Conservation (phyloP, 1,284 basidiomycete genomes). For the Boletellus deceptivus region DNA sequence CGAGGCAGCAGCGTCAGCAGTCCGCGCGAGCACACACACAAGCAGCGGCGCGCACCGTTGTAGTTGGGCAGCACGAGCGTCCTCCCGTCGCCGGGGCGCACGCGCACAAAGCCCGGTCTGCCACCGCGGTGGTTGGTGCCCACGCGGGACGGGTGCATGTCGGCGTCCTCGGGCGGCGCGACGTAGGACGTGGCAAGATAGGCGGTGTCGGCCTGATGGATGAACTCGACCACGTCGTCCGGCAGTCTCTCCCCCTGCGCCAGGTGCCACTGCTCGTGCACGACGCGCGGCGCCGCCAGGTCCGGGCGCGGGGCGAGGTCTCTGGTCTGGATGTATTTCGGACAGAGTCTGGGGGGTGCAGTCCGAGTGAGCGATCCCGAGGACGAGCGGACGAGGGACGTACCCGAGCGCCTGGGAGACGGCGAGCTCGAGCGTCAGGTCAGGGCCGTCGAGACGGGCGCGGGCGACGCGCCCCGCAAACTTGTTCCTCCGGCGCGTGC, state of each 20-base stretch:
- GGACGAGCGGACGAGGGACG: no score
- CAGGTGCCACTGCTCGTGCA: neutral
- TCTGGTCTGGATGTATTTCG: neutral
- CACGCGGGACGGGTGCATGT: neutral
- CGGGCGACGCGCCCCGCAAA: neutral
- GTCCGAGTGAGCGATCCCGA: no score
- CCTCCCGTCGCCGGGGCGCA: neutral
- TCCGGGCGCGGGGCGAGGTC: neutral
- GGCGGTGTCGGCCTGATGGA: neutral
- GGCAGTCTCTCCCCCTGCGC: neutral
- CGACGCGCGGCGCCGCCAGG: neutral
- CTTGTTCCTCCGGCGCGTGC: neutral
- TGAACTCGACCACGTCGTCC: neutral
- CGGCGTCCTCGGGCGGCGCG: neutral
- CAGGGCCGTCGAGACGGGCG: neutral
- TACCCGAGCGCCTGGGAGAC: neutral
- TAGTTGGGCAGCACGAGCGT: neutral
- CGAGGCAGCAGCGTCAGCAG: neutral
- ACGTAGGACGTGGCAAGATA: neutral
- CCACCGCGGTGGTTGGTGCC: neutral
- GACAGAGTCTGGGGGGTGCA: neutral
- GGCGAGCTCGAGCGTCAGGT: neutral
- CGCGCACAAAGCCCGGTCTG: neutral
- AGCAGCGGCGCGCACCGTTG: neutral
- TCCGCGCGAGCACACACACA: no score